Evolutionary conservation across 805 yeast species (phyloP), one percentile per base, ranked within the genome.

Genomic region (Saturnispora hagleri): DNA sequence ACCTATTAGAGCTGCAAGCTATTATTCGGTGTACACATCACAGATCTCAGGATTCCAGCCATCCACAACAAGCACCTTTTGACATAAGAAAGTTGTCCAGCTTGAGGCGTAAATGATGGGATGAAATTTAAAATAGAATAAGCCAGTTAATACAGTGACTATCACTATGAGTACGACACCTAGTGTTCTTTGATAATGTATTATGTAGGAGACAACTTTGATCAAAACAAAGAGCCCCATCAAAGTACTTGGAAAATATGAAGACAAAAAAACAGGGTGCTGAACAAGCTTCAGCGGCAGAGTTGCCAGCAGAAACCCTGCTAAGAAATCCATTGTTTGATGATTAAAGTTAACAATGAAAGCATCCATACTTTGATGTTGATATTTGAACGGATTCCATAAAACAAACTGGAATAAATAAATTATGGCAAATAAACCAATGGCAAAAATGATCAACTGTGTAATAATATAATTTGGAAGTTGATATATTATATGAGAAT

Each of bases 391-490:
- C 34, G 68, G 67, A 41, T 62, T 60, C 55, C 45, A 60, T 1
- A 58, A 33, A 27, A 55, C 28, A 9, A 61, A 3, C 17, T 54
- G 56, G 4, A 47, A 42, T 1, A 51, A 3, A 28, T 57, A 59
- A 50, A 56, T 57, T 4, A 47, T 10, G 1, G 48, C 38, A 46
- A 53, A 63, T 6, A 60, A 59, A 9, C 67, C 50, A 7, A 78
- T 55, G 18, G 69, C 56, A 3, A 70, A 49, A 13, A 72, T 59
- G 3, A 77, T 73, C 3, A 74, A 53, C 65, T 76, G 77, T 69
- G 84, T 84, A 12, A 79, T 72, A 12, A 77, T 72, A 20, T 77
- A 67, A 65, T 86, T 88, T 5, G 95, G 95, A 15, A 84, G 58
- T 27, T 77, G 72, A 62, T 83, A 84, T 34, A 86, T 69, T 45